These are phyloP conservation scores for Saururus chinensis DNA, from an alignment of 164 flowering plant species.

Conservation along the genomic window DNA sequence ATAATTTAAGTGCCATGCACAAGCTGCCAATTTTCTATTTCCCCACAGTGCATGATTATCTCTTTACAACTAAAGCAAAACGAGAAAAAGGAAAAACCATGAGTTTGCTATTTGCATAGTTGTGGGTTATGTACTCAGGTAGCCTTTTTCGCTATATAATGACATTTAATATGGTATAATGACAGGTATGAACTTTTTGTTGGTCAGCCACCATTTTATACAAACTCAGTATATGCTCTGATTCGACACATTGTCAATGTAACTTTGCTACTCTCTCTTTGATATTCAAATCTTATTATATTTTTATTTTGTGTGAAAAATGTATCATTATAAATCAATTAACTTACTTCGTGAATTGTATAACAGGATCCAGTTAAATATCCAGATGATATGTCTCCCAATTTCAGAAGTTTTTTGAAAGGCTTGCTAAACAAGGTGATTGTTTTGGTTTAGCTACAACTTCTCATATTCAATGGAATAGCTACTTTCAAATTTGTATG, in stretches of 20 bases:
- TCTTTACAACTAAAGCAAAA: no score
- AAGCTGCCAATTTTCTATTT: no score
- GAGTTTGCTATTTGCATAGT: no score
- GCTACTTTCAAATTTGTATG: not conserved
- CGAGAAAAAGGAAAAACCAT: no score
- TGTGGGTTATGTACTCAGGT: no score
- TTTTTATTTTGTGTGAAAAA: no score
- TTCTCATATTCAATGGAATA: not conserved
- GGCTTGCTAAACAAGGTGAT: conserved; percentile 95
- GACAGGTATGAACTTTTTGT: conserved; percentile 94
- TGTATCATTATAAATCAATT: not conserved
- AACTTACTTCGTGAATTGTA: not conserved
- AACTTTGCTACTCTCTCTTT: conserved; percentile 1
- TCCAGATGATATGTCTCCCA: conserved; percentile 81
- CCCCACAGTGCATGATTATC: no score
- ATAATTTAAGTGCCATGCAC: no score
- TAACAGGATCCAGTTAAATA: conserved; percentile 96
- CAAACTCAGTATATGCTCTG: conserved; percentile 94
- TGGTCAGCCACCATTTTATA: conserved; percentile 98
- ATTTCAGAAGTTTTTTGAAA: conserved; percentile 73
- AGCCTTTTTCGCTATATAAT: no score
- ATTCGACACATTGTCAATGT: conserved; percentile 95
- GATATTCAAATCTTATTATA: no score
- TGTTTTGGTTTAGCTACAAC: conserved; percentile 1
- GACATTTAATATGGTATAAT: no score